These are phyloP conservation scores for Micromonas pusilla DNA, from an alignment of 139 green algal species.

Conservation along the genomic window DNA sequence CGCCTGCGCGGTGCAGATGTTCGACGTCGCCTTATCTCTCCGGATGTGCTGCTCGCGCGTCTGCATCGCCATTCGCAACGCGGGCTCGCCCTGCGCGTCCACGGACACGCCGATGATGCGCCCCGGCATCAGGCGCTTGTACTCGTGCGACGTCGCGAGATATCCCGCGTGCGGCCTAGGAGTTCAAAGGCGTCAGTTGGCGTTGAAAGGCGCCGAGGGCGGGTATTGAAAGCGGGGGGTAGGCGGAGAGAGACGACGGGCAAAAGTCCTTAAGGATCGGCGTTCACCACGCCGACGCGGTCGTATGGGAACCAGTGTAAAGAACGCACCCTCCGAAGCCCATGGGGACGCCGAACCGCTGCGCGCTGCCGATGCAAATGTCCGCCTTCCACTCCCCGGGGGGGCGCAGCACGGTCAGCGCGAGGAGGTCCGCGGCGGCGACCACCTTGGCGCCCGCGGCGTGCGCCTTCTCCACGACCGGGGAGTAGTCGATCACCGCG, in stretches of 20 bases:
- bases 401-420: slow-evolving; percentile 82
- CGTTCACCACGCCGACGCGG: too few species aligned
- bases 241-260: too few species aligned
- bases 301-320: too few species aligned
- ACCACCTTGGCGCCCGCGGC: slow-evolving; percentile 43
- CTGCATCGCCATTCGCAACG: slow-evolving; percentile 98
- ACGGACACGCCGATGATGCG: slow-evolving; percentile 92
- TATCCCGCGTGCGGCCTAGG: slow-evolving; percentile 97
- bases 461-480: slow-evolving; percentile 43
- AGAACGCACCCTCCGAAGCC: slow-evolving; percentile 97
- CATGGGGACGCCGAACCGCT: slow-evolving; percentile 96
- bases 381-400: slow-evolving; percentile 96
- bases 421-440: slow-evolving; percentile 88
- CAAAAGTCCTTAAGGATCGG: too few species aligned
- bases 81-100: slow-evolving; percentile 76
- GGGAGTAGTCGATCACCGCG: slow-evolving; percentile 73
- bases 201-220: too few species aligned
- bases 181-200: too few species aligned
- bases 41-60: slow-evolving; percentile 99
- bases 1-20: slow-evolving; percentile 97
- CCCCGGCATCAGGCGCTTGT: slow-evolving; percentile 89
- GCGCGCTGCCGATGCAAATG: slow-evolving; percentile 91
- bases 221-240: too few species aligned
- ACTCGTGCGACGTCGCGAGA: slow-evolving; percentile 81
- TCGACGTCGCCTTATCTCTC: slow-evolving; percentile 98